Base-by-base conservation (phyloP, 257 asterid genomes). In the Linderniella brevidens region DNA sequence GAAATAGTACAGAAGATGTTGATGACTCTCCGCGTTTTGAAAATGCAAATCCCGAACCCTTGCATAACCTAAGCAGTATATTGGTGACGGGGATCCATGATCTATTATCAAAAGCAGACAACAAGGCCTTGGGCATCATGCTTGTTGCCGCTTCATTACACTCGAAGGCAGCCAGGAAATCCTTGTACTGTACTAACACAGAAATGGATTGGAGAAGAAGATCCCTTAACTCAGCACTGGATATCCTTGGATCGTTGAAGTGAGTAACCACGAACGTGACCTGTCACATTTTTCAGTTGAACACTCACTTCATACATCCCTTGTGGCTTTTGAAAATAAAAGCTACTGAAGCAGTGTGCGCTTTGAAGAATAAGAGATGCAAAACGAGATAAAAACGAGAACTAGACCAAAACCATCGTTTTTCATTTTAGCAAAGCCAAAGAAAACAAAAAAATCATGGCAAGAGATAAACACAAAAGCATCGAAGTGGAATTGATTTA, bases 11-110 rank as follows among this genome's bases (percentile, higher is more conserved):
- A 49, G 92, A 83, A 12, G 93, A 83, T 18, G 95, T 75, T 10
- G 95, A 73, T 3, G 95, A 87, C 58, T 84, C 97, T 37, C 95
- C 97, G 50, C 46, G 73, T 68, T 68, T 87, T 52, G 95, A 65
- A 59, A 68, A 73, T 17, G 86, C 81, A 65, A 83, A 83, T 37
- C 93, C 86, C 38, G 85, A 80, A 57, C 93, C 83, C 58, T 83
- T 87, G 72, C 92, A 83, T 57, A 87, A 57, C 47, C 92, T 70
- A 40, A 80, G 71, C 56, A 87, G 70, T 56, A 87, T 80, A 65
- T 76, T 83, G 53, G 95, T 87, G 52, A 87, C 90, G 36, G 92
- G 95, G 50, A 87, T 80, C 95, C 97, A 87, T 20, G 95, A 83
- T 68, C 97, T 68, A 70, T 72, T 76, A 62, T 83, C 95, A 65